These are phyloP conservation scores for Ophiocordyceps camponoti-floridani DNA, from an alignment of 2,329 filamentous ascomycete species.

Conservation along the genomic window DNA sequence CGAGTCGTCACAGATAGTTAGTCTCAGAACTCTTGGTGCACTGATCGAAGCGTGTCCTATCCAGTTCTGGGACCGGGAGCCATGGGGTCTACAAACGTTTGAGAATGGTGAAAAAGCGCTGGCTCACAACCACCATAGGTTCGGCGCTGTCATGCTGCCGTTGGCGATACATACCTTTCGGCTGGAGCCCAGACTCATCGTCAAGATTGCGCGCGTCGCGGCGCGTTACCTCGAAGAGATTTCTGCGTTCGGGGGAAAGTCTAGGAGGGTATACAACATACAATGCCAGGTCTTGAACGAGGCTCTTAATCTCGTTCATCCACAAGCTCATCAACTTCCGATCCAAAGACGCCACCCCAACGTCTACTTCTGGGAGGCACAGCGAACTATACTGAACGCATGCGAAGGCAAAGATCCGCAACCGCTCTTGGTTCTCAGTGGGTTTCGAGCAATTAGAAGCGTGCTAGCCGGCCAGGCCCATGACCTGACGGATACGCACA, in stretches of 20 bases:
- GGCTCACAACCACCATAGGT: conserved; percentile 7
- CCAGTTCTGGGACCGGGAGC: conserved; percentile 2
- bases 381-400: conserved; percentile 32
- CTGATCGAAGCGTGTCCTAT: conserved; percentile 10
- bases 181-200: conserved; percentile 14
- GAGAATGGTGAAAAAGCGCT: conserved; percentile 1
- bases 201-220: conserved; percentile 11
- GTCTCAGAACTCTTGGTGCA: conserved; percentile 7
- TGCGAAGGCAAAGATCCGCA: conserved; percentile 29
- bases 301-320: conserved; percentile 10
- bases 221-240: conserved; percentile 10
- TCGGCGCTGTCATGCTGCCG: conserved; percentile 8
- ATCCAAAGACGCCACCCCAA: conserved; percentile 11
- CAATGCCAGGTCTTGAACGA: conserved; percentile 15
- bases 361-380: conserved; percentile 33
- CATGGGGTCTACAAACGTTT: background rate
- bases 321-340: conserved; percentile 7
- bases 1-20: conserved; percentile 7
- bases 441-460: conserved; percentile 35
- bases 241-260: conserved; percentile 2
- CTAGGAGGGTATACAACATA: conserved; percentile 8
- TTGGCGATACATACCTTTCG: conserved; percentile 13
- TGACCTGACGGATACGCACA: conserved; percentile 28
- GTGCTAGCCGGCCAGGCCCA: conserved; percentile 37
- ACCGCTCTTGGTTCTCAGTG: conserved; percentile 28